Conservation (phyloP, 164 flowering plant species). For the Akebia trifoliata region DNA sequence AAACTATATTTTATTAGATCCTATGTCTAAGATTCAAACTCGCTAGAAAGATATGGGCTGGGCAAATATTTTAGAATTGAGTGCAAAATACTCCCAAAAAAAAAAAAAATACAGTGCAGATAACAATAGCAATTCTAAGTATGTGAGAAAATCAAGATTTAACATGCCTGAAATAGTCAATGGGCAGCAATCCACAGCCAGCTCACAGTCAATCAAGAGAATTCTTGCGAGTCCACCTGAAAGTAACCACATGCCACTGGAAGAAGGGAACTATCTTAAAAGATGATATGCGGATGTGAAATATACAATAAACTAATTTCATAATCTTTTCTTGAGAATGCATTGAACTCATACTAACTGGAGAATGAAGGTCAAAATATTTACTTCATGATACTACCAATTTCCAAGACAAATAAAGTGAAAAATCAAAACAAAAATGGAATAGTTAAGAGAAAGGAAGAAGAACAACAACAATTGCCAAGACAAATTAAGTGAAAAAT, state of each 20-base stretch:
- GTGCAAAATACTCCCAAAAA: background rate
- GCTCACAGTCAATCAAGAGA: slow-evolving; percentile 70
- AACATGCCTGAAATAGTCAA: slow-evolving; percentile 72
- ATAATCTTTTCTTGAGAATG: background rate
- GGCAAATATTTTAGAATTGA: background rate
- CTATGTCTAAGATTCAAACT: no score
- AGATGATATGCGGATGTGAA: background rate
- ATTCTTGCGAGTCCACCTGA: slow-evolving; percentile 81
- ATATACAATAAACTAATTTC: background rate
- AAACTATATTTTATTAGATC: no score
- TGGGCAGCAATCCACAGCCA: slow-evolving; percentile 46
- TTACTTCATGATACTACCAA: background rate
- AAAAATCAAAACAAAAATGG: background rate
- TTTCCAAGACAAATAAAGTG: background rate
- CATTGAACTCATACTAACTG: background rate
- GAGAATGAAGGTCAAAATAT: no score
- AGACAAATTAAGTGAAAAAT: background rate
- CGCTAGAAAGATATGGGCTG: no score
- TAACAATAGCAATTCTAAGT: background rate
- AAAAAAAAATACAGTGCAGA: background rate
- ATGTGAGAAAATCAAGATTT: background rate
- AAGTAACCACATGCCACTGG: slow-evolving; percentile 69
- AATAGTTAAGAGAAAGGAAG: no score
- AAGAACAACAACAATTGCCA: background rate
- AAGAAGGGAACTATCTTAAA: background rate